Base-by-base conservation (phyloP, 2,329 filamentous ascomycete species). In the Paecilomyces variotii region DNA sequence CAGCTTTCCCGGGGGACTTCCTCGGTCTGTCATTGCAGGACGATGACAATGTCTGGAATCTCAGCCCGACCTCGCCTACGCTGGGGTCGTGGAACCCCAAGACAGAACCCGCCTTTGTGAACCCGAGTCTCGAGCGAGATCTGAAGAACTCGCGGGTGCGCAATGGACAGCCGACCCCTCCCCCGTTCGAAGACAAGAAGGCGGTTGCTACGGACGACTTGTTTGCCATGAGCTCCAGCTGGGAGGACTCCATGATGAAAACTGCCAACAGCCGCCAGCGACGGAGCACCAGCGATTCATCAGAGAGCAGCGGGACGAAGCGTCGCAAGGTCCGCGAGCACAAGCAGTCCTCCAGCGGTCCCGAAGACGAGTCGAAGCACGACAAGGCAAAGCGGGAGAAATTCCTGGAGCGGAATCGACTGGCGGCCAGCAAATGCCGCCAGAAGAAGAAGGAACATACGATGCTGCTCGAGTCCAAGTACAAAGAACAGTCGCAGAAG, bases 391-490 rank as follows among this genome's bases (percentile, higher is more conserved):
- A 80, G 62, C 77, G 78, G 7, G 76, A 79, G 56, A 78, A 78
- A 54, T 82, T 81, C 66, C 77, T 84, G 24, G 82, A 85, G 67
- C 81, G 84, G 63, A 85, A 85, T 64, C 79, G 83, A 2, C 70
- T 83, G 1, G 83, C 83, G 2, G 83, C 83, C 4, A 82, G 81
- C 67, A 85, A 85, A 63, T 85, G 83, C 68, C 79, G 83, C n/a
- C 79, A 82, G 64, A 84, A 84, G 74, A 84, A 85, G 72, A 85
- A 85, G 70, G 80, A 82, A 60, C 82, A 82, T 65, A 81, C 79
- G 35, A 74, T 79, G 57, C 67, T 75, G 39, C 76, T 84, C 12
- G 82, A 84, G 62, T 71, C 58, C 10, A 65, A 64, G 2, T 74
- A 66, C 60, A 71, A 73, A 27, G 69, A 74, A 51, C 68, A 73